A percentile compares a stretch with the other conserved stretches of the same genome.
phyloP scores from a whole-genome alignment of 2,329 filamentous ascomycete species.

The Exophiala spinifera region DNA sequence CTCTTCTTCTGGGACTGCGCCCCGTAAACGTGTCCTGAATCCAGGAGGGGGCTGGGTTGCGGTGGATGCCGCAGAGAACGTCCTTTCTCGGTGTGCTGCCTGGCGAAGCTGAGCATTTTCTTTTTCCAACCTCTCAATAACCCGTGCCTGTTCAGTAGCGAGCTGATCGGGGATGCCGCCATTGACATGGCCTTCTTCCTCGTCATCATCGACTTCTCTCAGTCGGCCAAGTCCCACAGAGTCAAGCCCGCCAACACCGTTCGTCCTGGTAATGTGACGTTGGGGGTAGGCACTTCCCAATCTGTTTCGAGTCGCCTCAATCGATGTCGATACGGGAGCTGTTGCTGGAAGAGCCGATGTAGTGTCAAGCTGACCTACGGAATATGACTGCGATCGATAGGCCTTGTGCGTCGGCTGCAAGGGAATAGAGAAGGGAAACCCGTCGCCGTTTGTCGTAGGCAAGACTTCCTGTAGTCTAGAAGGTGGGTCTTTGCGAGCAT shows the following conservation, averaged over 20 bases:
- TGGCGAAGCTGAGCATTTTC: conserved; percentile 49
- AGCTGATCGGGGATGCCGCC: conserved; percentile 38
- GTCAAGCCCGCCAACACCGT: conserved; percentile 47
- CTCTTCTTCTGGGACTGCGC: conserved; percentile 42
- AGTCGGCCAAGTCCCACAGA: conserved; percentile 46
- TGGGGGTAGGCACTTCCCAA: conserved; percentile 60
- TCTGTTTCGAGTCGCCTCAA: conserved; percentile 36
- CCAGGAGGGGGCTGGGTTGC: conserved; percentile 33
- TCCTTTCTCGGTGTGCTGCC: conserved; percentile 42
- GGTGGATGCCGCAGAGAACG: conserved; percentile 40
- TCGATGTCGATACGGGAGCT: conserved; percentile 33
- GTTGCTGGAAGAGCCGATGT: conserved; percentile 26
- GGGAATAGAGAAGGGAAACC: conserved; percentile 80
- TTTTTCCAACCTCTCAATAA: conserved; percentile 46
- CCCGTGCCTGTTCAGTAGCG: conserved; percentile 41
- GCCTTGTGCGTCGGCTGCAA: conserved; percentile 88
- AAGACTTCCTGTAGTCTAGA: conserved; percentile 71
- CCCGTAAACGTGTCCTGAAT: conserved; percentile 40
- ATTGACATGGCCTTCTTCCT: conserved; percentile 31
- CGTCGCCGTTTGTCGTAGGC: conserved; percentile 59
- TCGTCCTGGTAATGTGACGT: conserved; percentile 69
- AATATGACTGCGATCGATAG: conserved; percentile 94
- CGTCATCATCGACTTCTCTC: conserved; percentile 49
- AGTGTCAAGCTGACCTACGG: conserved; percentile 77
- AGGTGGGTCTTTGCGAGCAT: conserved; percentile 70